phyloP scores from a whole-genome alignment of 768 basidiomycete species.

The Termitomyces sp. region DNA sequence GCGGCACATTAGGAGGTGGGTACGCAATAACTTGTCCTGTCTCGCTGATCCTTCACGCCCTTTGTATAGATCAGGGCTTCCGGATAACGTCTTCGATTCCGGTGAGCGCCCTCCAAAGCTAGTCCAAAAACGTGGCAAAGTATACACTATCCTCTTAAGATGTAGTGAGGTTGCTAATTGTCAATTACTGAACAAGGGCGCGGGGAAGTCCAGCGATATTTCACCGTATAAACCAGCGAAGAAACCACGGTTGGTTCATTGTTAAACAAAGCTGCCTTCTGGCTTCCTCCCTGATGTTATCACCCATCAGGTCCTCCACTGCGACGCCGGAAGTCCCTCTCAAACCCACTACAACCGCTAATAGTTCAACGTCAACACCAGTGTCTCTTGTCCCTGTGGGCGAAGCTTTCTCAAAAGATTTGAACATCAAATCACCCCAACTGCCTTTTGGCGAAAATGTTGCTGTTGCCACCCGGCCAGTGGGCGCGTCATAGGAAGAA shows the following conservation, averaged over 20 bases:
- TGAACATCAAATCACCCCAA: conserved; percentile 54
- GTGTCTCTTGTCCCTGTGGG: conserved; percentile 24
- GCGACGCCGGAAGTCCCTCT: conserved; percentile 29
- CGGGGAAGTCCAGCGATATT: conserved; percentile 54
- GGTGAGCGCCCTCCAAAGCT: conserved; percentile 74
- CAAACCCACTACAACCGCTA: conserved; percentile 35
- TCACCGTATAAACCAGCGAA: conserved; percentile 76
- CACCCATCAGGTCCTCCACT: conserved; percentile 42
- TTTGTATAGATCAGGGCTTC: conserved; percentile 56
- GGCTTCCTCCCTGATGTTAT: conserved; percentile 22
- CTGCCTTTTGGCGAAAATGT: conserved; percentile 59
- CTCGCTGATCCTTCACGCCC: background rate
- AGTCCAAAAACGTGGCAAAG: conserved; percentile 73
- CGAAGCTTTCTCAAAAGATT: conserved; percentile 38
- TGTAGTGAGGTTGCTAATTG: conserved; percentile 4
- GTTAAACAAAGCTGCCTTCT: conserved; percentile 17
- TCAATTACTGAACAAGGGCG: conserved; percentile 36
- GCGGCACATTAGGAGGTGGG: conserved; percentile 86
- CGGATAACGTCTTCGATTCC: conserved; percentile 77
- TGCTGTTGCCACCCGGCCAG: conserved; percentile 41
- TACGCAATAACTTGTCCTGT: background rate
- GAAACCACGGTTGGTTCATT: conserved; percentile 67
- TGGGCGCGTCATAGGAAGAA: conserved; percentile 36
- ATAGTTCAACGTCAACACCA: conserved; percentile 26
- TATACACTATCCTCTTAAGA: conserved; percentile 20